These are phyloP conservation scores for Phanerodontia chrysosporium DNA, from an alignment of 768 basidiomycete species.

Conservation along the genomic window DNA sequence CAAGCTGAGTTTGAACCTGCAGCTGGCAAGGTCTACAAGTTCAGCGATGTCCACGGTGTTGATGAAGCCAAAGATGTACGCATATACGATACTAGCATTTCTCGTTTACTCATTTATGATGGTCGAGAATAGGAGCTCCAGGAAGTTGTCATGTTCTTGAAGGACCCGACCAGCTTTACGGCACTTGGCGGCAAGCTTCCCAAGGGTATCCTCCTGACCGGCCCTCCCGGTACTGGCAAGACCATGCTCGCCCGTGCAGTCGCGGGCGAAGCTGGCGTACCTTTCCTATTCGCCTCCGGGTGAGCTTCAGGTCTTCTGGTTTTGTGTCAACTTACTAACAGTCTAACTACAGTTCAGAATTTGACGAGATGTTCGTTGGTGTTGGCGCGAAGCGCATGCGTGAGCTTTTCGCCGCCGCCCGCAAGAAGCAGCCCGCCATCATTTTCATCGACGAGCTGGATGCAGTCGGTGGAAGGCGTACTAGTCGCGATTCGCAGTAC, in stretches of 20 bases:
- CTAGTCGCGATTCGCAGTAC: conserved; percentile 78
- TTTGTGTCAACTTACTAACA: too few species aligned
- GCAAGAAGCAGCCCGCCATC: conserved; percentile 93
- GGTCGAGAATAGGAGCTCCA: conserved; percentile 66
- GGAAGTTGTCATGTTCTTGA: conserved; percentile 93
- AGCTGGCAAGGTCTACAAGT: conserved; percentile 79
- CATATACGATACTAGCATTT: conserved; percentile 5
- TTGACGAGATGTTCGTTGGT: conserved; percentile 98
- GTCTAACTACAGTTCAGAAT: conserved; percentile 67
- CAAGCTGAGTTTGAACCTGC: conserved; percentile 81
- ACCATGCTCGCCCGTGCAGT: conserved; percentile 96
- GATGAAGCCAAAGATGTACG: conserved; percentile 92
- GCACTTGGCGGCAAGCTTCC: conserved; percentile 91
- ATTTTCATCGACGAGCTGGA: conserved; percentile 98
- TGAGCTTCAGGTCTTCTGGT: conserved; percentile 26
- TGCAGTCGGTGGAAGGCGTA: conserved; percentile 88
- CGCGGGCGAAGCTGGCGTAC: conserved; percentile 96
- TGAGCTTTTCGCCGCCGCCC: conserved; percentile 89
- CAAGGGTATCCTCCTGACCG: conserved; percentile 89
- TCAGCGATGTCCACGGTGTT: conserved; percentile 94
- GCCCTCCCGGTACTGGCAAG: conserved; percentile 94
- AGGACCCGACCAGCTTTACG: conserved; percentile 87
- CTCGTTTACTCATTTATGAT: not conserved
- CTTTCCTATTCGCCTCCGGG: conserved; percentile 96
- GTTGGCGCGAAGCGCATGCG: conserved; percentile 93